Conservation (phyloP, 331 rosid species). For the Phaseolus coccineus region DNA sequence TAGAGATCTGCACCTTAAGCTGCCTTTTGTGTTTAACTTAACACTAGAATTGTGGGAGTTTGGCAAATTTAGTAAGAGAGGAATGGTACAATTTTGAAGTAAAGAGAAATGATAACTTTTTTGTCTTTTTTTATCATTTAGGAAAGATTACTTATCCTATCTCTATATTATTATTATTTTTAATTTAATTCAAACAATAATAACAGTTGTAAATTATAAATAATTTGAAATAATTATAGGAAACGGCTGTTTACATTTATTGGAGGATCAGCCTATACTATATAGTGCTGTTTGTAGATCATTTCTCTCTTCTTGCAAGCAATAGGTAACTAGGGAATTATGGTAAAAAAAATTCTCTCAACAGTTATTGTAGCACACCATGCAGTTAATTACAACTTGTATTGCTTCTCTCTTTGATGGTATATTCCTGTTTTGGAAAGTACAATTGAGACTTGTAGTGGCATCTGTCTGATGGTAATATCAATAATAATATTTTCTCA, state of each 20-base stretch:
- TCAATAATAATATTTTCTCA: conserved; percentile 18
- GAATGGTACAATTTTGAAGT: too few species aligned
- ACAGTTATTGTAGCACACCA: conserved; percentile 18
- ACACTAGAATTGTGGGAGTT: conserved; percentile 8
- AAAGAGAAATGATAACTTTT: too few species aligned
- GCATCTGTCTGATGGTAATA: conserved; percentile 8
- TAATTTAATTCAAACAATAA: not conserved
- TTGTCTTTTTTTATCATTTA: conserved; percentile 3
- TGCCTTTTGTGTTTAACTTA: conserved; percentile 26
- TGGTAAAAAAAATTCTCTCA: not conserved
- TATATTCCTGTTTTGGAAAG: conserved; percentile 18
- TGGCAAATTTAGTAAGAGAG: not conserved
- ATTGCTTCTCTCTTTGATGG: conserved; percentile 29
- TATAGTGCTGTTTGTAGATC: conserved; percentile 7
- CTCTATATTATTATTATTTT: not conserved
- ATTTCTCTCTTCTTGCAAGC: conserved; percentile 6
- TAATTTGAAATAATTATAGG: not conserved
- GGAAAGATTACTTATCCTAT: conserved; percentile 6
- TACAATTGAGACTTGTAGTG: conserved; percentile 10
- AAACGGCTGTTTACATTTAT: conserved; percentile 4
- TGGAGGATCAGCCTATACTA: conserved; percentile 33
- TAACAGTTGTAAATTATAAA: not conserved
- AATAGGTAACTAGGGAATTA: not conserved
- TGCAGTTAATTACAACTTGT: not conserved
- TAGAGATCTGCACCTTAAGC: conserved; percentile 10